Base-by-base conservation (phyloP, 768 basidiomycete genomes). In the Termitomyces sp. region DNA sequence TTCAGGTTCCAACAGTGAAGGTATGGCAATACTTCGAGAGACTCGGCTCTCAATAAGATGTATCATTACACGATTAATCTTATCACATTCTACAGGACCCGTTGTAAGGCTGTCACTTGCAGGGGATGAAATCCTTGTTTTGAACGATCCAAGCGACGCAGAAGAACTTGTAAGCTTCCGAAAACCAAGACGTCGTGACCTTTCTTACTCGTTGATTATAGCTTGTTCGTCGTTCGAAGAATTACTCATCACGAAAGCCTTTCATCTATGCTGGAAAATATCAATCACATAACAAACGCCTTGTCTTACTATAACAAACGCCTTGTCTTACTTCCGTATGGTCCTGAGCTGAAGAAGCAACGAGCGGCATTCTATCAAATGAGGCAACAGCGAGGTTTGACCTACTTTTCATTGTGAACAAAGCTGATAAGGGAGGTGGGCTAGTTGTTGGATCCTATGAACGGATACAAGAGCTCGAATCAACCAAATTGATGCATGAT, bases 11-110 rank as follows among this genome's bases (percentile, higher is more conserved):
- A n/a, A 56, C 30, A 2, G 26, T n/a, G 6, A 56, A 60, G 21
- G 38, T 40, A 9, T 60, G 59, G 59, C 40, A 8, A 31, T 60
- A 60, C 48, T 60, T 60, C n/a, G n/a, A n/a, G n/a, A n/a, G n/a
- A n/a, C n/a, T n/a, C n/a, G n/a, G n/a, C n/a, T n/a, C n/a, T n/a
- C 33, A 49, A 60, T 28, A 49, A 7, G 17, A 17, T 9, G 15
- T n/a, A 15, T 33, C 11, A 2, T 26, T 31, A 3, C 15, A 38
- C 0, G 0, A 26, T 23, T 23, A 1, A 33, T 26, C 23, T 23
- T 30, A 45, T 17, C 8, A 1, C 3, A 21, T 2, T 3, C 3
- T 14, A 41, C 17, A 57, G 57, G 53, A 11, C 55, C 59, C 11
- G 50, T 60, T 35, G 38, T 56, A 6, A 45, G 59, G n/a, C 23